Percentiles rank a stretch among this genome's conserved stretches.
These are phyloP conservation scores for Pyrenochaeta sp. DNA, from an alignment of 2,329 filamentous ascomycete species.

Conservation along the genomic window DNA sequence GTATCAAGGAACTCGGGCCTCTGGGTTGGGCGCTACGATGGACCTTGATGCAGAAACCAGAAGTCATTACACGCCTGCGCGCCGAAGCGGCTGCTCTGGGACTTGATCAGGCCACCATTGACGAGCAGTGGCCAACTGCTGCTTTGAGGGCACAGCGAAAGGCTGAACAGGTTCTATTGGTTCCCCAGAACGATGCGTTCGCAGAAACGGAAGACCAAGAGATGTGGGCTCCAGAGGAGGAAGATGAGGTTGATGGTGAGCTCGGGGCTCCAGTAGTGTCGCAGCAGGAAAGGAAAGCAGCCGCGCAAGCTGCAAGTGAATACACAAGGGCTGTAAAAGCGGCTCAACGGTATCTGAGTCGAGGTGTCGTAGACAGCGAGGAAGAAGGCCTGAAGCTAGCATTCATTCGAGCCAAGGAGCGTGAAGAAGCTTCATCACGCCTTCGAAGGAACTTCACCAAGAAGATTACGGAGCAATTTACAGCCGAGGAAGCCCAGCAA, in stretches of 20 bases:
- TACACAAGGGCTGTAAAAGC: conserved; percentile 23
- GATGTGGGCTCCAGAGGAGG: conserved; percentile 17
- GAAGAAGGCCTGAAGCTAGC: conserved; percentile 35
- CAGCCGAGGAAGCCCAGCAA: conserved; percentile 16
- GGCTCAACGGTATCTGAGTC: conserved; percentile 24
- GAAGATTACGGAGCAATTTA: conserved; percentile 21
- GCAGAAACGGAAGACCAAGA: conserved; percentile 15
- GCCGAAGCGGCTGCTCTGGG: conserved; percentile 71
- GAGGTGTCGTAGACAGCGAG: conserved; percentile 28
- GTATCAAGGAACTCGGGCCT: conserved; percentile 86
- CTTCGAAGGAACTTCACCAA: conserved; percentile 15
- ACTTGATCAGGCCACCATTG: conserved; percentile 58
- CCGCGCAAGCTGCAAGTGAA: conserved; percentile 13
- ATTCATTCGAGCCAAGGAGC: conserved; percentile 29
- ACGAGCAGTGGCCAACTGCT: conserved; percentile 40
- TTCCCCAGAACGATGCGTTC: conserved; percentile 9
- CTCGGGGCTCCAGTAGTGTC: background rate
- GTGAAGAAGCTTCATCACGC: conserved; percentile 9
- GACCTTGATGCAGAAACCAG: conserved; percentile 82
- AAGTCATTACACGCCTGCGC: conserved; percentile 71
- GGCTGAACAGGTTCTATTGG: conserved; percentile 16
- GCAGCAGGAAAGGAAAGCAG: conserved; percentile 8
- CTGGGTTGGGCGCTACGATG: conserved; percentile 91
- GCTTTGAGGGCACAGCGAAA: conserved; percentile 22
- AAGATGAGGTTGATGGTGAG: background rate